A percentile compares a stretch with the other conserved stretches of the same genome.
Evolutionary conservation across 1,284 basidiomycete genomes (phyloP).

Genomic region (Cryptococcus neoformans): DNA sequence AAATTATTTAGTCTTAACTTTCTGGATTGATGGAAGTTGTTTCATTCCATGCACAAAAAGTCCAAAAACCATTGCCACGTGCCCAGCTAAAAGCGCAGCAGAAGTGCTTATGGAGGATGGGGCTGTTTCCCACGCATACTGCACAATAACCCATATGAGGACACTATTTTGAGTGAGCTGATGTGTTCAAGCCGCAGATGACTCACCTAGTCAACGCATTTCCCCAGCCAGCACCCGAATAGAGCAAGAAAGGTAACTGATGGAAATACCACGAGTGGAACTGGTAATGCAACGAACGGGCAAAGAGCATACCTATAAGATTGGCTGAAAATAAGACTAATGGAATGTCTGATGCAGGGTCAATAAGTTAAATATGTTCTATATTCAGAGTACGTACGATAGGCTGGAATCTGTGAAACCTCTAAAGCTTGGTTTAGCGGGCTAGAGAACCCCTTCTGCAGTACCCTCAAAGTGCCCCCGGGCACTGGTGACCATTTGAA

Average conservation of each 20-base stretch:
- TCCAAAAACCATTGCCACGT: conserved; percentile 61
- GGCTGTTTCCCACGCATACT: conserved; percentile 84
- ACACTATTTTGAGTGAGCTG: conserved; percentile 54
- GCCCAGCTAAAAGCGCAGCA: conserved; percentile 58
- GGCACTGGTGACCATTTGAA: conserved; percentile 65
- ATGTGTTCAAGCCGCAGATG: not conserved
- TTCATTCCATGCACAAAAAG: conserved; percentile 53
- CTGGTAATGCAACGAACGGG: conserved; percentile 96
- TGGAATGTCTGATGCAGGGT: conserved; percentile 61
- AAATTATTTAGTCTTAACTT: not conserved
- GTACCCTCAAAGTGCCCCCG: conserved; percentile 60
- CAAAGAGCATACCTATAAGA: conserved; percentile 84
- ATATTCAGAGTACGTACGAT: conserved; percentile 21
- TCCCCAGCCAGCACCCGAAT: conserved; percentile 16
- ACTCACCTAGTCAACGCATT: conserved; percentile 25
- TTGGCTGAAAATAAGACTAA: conserved; percentile 87
- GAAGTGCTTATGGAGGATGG: conserved; percentile 77
- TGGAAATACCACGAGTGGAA: conserved; percentile 99
- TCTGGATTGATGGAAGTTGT: not conserved
- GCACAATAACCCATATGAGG: conserved; percentile 61
- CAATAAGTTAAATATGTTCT: not conserved
- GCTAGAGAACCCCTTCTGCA: conserved; percentile 55
- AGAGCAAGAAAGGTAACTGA: conserved; percentile 77
- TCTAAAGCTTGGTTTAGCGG: conserved; percentile 11
- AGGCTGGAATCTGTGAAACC: conserved; percentile 10